phyloP scores from a whole-genome alignment of 2,329 filamentous ascomycete genomes.

The Penicillium sp. region DNA sequence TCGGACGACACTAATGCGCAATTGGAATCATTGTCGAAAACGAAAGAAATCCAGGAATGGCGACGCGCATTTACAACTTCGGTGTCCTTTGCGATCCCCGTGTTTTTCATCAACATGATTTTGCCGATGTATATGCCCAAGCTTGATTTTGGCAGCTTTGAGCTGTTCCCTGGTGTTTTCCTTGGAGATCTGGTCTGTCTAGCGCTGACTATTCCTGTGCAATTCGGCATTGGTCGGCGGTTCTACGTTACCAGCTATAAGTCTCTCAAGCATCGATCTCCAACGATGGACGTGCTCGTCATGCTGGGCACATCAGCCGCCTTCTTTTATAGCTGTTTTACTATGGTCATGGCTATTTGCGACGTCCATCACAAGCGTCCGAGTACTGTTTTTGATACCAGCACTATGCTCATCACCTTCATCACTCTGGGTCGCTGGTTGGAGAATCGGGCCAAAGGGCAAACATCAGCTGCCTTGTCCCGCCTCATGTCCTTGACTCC shows the following conservation, averaged over 20 bases:
- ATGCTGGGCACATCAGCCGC: conserved; percentile 90
- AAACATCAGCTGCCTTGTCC: conserved; percentile 91
- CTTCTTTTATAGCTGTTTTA: conserved; percentile 88
- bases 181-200: conserved; percentile 85
- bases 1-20: conserved; percentile 95
- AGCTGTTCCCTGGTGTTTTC: conserved; percentile 69
- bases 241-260: conserved; percentile 95
- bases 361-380: conserved; percentile 73
- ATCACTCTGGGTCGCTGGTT: conserved; percentile 85
- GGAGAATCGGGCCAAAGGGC: conserved; percentile 91
- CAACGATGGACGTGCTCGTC: conserved; percentile 96
- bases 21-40: conserved; percentile 91
- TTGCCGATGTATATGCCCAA: conserved; percentile 76
- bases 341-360: conserved; percentile 77
- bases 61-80: conserved; percentile 73
- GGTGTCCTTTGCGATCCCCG: conserved; percentile 75
- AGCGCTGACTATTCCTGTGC: conserved; percentile 79
- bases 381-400: conserved; percentile 91
- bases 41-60: conserved; percentile 94
- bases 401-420: conserved; percentile 97
- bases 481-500: conserved; percentile 92
- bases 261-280: conserved; percentile 80
- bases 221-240: conserved; percentile 91
- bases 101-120: conserved; percentile 89
- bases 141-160: conserved; percentile 70